A percentile compares a stretch with the other conserved stretches of the same genome.
Evolutionary conservation across 176 grass and related monocot species (phyloP).

Genomic region (Zea luxurians): DNA sequence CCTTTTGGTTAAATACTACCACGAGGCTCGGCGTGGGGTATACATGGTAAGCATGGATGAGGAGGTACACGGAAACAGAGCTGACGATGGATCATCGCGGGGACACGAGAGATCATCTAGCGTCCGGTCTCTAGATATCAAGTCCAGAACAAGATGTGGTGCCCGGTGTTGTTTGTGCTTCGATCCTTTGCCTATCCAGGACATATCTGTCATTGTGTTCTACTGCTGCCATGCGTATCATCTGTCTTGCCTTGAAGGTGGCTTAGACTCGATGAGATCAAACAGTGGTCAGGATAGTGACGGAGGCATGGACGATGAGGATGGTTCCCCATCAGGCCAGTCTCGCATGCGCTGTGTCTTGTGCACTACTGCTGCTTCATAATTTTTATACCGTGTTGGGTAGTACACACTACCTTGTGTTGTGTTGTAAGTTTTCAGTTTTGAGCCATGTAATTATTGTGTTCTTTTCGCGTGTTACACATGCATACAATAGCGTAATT

Average conservation of each 20-base stretch:
- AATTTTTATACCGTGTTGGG: constrained; percentile 34
- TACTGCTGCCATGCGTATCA: constrained; percentile 97
- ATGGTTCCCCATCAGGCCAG: constrained; percentile 36
- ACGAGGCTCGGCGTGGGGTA: constrained; percentile 78
- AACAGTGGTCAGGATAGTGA: constrained; percentile 45
- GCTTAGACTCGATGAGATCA: constrained; percentile 66
- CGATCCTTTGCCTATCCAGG: constrained; percentile 77
- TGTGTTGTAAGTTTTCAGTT: constrained; percentile 49
- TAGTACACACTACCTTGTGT: constrained; percentile 26
- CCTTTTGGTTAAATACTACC: constrained; percentile 92
- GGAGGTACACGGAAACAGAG: constrained; percentile 50
- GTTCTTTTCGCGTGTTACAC: constrained; percentile 42
- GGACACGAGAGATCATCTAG: constrained; percentile 49
- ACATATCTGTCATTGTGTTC: constrained; percentile 75
- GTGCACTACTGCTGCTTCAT: constrained; percentile 82
- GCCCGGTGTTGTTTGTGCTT: constrained; percentile 91
- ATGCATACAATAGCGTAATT: constrained; percentile 55
- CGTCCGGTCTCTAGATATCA: constrained; percentile 49
- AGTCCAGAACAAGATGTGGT: constrained; percentile 84
- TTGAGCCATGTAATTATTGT: constrained; percentile 72
- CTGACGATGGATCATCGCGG: constrained; percentile 44
- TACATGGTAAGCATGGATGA: constrained; percentile 74
- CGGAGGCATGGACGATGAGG: constrained; percentile 49
- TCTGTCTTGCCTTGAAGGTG: constrained; percentile 67
- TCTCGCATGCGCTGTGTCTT: constrained; percentile 82